A percentile compares a stretch with the other conserved stretches of the same genome.
Evolutionary conservation across 768 basidiomycete species (phyloP).

Genomic region (Leucosporidium scottii): DNA sequence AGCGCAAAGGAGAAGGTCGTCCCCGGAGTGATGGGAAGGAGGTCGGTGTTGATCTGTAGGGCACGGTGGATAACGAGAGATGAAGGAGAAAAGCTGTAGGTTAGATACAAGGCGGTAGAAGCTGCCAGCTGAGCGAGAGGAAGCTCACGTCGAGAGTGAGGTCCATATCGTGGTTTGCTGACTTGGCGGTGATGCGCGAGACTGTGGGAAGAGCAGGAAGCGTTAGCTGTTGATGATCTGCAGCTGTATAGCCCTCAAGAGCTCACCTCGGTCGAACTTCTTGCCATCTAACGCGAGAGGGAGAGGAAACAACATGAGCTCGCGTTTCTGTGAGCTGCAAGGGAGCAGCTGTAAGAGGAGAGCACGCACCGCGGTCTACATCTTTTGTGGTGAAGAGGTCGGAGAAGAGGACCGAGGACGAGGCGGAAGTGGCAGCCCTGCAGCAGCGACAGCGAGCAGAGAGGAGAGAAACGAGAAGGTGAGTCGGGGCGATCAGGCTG

Average conservation of each 20-base stretch:
- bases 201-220: constrained; percentile 49
- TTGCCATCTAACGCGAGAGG: constrained; percentile 60
- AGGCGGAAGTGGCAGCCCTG: constrained; percentile 13
- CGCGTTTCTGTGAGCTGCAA: neutral
- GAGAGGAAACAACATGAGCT: neutral
- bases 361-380: constrained; percentile 54
- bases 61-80: neutral
- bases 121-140: neutral
- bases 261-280: constrained; percentile 92
- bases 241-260: neutral
- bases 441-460: neutral
- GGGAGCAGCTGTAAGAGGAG: neutral
- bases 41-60: constrained; percentile 60
- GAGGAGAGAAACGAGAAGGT: neutral
- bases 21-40: constrained; percentile 63
- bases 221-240: neutral
- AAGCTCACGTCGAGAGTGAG: constrained; percentile 71
- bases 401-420: constrained; percentile 66
- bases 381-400: constrained; percentile 81
- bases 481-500: neutral
- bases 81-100: neutral
- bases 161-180: constrained; percentile 86
- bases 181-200: constrained; percentile 79
- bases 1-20: constrained; percentile 79
- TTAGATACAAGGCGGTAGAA: neutral